These are phyloP conservation scores for Rosa hybrid DNA, from an alignment of 331 rosid species.

Conservation along the genomic window DNA sequence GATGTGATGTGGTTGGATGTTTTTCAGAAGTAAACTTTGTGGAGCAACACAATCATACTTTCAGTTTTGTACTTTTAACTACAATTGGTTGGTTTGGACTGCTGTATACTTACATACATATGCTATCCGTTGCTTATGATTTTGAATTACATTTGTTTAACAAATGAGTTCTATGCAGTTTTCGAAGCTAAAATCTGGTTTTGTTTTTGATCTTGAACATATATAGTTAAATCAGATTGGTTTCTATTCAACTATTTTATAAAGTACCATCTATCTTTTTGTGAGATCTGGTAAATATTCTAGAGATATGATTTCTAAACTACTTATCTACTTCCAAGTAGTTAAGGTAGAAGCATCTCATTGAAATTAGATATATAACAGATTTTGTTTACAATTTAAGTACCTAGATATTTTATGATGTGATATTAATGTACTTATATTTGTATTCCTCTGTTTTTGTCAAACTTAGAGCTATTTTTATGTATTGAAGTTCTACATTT, in stretches of 20 bases:
- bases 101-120: not conserved
- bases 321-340: not conserved
- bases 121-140: not conserved
- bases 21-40: no score
- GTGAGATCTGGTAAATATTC: not conserved
- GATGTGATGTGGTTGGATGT: no score
- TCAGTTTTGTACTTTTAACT: no score
- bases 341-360: not conserved
- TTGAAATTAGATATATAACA: not conserved
- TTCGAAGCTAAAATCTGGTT: not conserved
- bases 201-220: not conserved
- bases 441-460: not conserved
- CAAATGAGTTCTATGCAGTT: not conserved
- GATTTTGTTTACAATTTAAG: not conserved
- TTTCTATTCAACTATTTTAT: not conserved
- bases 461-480: not conserved
- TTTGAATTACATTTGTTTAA: not conserved
- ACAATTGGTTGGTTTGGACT: not conserved
- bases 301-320: not conserved
- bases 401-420: no score
- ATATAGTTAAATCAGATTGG: not conserved
- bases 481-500: no score
- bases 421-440: not conserved
- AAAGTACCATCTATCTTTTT: not conserved
- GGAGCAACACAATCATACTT: no score